Percentiles rank a stretch among this genome's conserved stretches.
phyloP scores from a whole-genome alignment of 139 green algal genomes.

The Gonium pectorale region DNA sequence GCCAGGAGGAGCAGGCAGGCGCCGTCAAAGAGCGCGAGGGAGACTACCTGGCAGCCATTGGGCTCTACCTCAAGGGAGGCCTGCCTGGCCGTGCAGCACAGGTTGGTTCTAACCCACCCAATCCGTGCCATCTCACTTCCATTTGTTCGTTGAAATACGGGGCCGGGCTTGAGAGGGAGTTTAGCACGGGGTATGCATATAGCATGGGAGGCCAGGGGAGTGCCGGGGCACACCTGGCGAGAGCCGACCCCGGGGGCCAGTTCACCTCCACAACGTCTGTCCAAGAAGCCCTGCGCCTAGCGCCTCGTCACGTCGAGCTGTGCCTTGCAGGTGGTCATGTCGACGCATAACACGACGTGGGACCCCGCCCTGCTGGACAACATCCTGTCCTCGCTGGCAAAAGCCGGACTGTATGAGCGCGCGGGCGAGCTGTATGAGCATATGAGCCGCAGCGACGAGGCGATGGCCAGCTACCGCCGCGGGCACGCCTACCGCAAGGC shows the following conservation, averaged over 20 bases:
- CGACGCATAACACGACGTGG: conserved; percentile 46
- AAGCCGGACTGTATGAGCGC: conserved; percentile 73
- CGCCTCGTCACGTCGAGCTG: too few species aligned
- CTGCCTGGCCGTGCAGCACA: conserved; percentile 77
- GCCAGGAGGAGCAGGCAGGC: conserved; percentile 78
- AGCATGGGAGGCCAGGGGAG: too few species aligned
- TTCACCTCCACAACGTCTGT: too few species aligned
- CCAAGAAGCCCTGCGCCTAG: too few species aligned
- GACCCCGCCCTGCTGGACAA: conserved; percentile 72
- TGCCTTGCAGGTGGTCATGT: conserved; percentile 57
- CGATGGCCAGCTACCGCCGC: conserved; percentile 61
- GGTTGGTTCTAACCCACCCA: too few species aligned
- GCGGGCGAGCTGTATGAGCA: conserved; percentile 81
- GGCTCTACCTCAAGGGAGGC: conserved; percentile 83
- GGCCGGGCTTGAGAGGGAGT: too few species aligned
- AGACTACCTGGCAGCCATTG: conserved; percentile 81
- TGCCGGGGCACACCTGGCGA: too few species aligned
- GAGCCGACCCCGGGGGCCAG: too few species aligned
- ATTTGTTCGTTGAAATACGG: too few species aligned
- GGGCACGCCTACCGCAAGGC: conserved; percentile 67
- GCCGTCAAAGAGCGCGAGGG: conserved; percentile 78
- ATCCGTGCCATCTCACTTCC: too few species aligned
- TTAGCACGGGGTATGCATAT: too few species aligned
- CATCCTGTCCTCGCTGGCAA: conserved; percentile 68
- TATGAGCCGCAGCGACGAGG: conserved; percentile 64